A percentile compares a stretch with the other conserved stretches of the same genome.
These are phyloP conservation scores for Fusarium xylarioides DNA, from an alignment of 2,329 filamentous ascomycete species.

Conservation along the genomic window DNA sequence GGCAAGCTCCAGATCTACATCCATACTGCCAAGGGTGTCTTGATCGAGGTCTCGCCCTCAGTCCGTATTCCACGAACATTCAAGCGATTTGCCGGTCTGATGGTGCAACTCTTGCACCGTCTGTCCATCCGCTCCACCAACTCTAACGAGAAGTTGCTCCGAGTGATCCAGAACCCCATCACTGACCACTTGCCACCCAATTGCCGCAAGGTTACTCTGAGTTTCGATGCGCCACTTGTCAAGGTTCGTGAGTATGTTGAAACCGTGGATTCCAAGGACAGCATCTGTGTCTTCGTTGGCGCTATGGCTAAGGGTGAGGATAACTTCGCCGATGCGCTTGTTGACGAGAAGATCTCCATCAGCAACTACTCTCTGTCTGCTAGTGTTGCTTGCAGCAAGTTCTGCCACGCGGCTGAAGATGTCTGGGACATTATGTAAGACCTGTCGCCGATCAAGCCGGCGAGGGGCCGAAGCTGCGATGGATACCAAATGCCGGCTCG, in stretches of 20 bases:
- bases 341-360: constrained; percentile 97
- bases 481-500: constrained; percentile 44
- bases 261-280: constrained; percentile 81
- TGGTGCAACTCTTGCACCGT: constrained; percentile 97
- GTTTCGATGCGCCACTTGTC: constrained; percentile 89
- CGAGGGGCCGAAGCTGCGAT: constrained; percentile 30
- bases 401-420: constrained; percentile 98
- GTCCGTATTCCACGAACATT: constrained; percentile 98
- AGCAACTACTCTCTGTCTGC: constrained; percentile 98
- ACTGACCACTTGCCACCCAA: constrained; percentile 96
- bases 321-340: constrained; percentile 92
- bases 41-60: constrained; percentile 98
- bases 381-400: constrained; percentile 99
- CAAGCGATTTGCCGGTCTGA: constrained; percentile 97
- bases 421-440: constrained; percentile 89
- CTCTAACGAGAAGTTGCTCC: constrained; percentile 95
- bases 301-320: constrained; percentile 98
- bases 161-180: constrained; percentile 98
- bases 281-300: constrained; percentile 96
- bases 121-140: constrained; percentile 96
- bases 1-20: constrained; percentile 98
- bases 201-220: constrained; percentile 96
- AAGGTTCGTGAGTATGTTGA: constrained; percentile 90
- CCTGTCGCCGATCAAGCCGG: constrained; percentile 9
- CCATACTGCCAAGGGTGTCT: constrained; percentile 93